Evolutionary conservation across 306 rosid genomes (phyloP).

Genomic region (Fragaria ananassa): DNA sequence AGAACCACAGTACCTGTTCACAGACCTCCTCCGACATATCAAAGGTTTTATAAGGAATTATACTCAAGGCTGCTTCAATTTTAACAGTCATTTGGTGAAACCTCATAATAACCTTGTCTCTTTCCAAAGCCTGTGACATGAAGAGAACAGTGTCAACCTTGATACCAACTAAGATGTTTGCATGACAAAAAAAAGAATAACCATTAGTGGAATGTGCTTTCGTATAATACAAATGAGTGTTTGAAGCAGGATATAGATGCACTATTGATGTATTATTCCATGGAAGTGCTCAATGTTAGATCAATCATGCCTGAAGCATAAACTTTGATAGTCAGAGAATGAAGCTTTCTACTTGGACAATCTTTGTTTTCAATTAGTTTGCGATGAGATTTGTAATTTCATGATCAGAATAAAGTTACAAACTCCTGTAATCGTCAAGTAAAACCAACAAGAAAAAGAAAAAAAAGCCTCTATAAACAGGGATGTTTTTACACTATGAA

Average conservation of each 20-base stretch:
- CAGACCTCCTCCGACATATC: conserved; percentile 81
- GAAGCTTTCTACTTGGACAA: background rate
- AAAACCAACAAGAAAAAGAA: background rate
- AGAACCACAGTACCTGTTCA: conserved; percentile 72
- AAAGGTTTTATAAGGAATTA: conserved; percentile 57
- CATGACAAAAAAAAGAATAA: background rate
- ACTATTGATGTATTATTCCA: background rate
- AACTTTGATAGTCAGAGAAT: background rate
- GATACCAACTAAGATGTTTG: background rate
- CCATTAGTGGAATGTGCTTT: background rate
- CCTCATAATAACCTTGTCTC: conserved; percentile 46
- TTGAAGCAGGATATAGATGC: background rate
- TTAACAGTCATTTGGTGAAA: conserved; percentile 55
- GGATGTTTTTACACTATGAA: background rate
- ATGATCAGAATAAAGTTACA: background rate
- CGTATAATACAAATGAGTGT: background rate
- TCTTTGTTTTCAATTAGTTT: background rate
- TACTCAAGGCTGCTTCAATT: conserved; percentile 66
- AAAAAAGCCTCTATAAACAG: background rate
- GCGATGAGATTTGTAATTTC: background rate
- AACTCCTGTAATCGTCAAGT: background rate
- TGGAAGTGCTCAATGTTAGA: background rate
- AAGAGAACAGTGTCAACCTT: conserved; percentile 9
- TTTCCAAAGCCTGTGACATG: conserved; percentile 52
- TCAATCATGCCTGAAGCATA: background rate